phyloP scores from a whole-genome alignment of 2,329 filamentous ascomycete species.

The Ceratocystis lukuohia region DNA sequence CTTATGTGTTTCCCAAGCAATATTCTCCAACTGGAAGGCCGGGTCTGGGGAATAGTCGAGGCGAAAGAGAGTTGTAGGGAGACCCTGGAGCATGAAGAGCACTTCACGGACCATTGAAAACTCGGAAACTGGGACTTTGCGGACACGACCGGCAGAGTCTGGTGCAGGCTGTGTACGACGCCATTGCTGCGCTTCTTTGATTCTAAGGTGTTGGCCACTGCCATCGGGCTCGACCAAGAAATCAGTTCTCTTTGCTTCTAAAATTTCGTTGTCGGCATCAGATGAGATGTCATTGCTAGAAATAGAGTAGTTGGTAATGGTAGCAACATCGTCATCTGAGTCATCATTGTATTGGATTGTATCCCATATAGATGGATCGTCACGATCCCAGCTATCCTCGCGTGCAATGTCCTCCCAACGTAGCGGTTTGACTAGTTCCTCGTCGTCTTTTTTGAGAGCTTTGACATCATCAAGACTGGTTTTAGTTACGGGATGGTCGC shows the following conservation, averaged over 20 bases:
- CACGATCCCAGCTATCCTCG: conserved; percentile 55
- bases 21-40: conserved; percentile 34
- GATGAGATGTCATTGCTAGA: conserved; percentile 27
- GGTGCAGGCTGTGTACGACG: conserved; percentile 27
- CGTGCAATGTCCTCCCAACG: conserved; percentile 69
- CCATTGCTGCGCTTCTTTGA: conserved; percentile 29
- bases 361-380: conserved; percentile 55
- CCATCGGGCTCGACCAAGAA: conserved; percentile 29
- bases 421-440: conserved; percentile 36
- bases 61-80: conserved; percentile 60
- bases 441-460: conserved; percentile 28
- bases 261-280: background rate
- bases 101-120: conserved; percentile 61
- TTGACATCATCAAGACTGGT: conserved; percentile 52
- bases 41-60: conserved; percentile 29
- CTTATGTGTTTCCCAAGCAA: conserved; percentile 38
- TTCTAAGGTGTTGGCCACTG: conserved; percentile 24
- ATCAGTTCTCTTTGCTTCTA: conserved; percentile 22
- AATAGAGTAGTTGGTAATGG: conserved; percentile 27
- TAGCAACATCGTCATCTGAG: conserved; percentile 41
- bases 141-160: conserved; percentile 26
- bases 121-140: conserved; percentile 48
- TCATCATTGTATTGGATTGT: conserved; percentile 54
- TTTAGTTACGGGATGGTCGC: conserved; percentile 63
- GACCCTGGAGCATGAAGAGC: conserved; percentile 72